Base-by-base conservation (phyloP, 2,329 filamentous ascomycete species). In the Phaeosphaeriaceae sp. region DNA sequence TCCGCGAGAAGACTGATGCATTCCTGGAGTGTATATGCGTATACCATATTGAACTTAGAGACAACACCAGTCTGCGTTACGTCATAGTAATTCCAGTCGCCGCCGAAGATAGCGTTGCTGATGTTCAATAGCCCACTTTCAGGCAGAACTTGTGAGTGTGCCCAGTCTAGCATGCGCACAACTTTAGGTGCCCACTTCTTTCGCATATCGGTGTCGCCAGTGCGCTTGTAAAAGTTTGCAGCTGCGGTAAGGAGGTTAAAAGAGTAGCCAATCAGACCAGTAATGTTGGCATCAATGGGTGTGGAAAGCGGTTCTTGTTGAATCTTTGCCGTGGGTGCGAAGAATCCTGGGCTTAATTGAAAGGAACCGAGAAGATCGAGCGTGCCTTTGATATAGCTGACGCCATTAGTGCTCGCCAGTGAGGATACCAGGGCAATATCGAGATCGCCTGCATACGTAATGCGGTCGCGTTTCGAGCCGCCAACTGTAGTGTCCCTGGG, bases 1-100 rank as follows among this genome's bases (percentile, higher is more conserved):
- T 56, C 58, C 2, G 18, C 39, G 2, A 72, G 60, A 1, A 67
- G 37, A 1, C n/a, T 43, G 16, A 61, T 16, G 7, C 43, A 58
- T 32, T 71, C 48, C 42, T 71, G 65, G 8, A 72, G 54, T 0
- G 70, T 42, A 46, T 69, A 71, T 4, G 68, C 68, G 32, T 72
- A 72, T 2, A 70, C 37, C 4, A 56, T 54, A 42, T 72, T 72
- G 60, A 72, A 72, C 50, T 72, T 71, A 18, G 63, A 56, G 2
- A 66, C 60, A 3, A 62, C 56, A 9, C 68, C 68, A 8, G 52
- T 42, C 30, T 72, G 70, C 3, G 54, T 7, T 1, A 66, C 61
- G 21, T 73, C 69, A 48, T 72, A 73, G 47, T 71, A 71, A 45
- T 72, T 68, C 70, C 70, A 73, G 32, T 73, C 70, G 1, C 68